A percentile compares a stretch with the other conserved stretches of the same genome.
Evolutionary conservation across 805 yeast genomes (phyloP).

Genomic region (Candida morakotiae): DNA sequence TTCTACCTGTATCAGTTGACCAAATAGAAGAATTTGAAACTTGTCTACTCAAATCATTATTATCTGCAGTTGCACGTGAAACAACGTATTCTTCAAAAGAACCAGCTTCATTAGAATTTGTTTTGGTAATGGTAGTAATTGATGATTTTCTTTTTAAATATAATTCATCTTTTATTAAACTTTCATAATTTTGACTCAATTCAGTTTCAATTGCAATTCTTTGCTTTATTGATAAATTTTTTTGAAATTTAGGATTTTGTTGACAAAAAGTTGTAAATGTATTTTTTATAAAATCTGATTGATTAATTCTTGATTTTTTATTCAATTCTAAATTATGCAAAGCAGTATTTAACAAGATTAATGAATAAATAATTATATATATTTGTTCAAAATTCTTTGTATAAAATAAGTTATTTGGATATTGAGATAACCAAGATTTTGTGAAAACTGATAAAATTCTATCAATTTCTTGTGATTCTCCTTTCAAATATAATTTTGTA

Average conservation of each 20-base stretch:
- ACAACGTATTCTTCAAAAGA: neutral
- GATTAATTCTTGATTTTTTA: constrained; percentile 35
- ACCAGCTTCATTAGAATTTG: constrained; percentile 5
- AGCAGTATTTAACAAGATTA: constrained; percentile 73
- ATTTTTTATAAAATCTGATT: constrained; percentile 38
- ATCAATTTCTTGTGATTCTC: constrained; percentile 81
- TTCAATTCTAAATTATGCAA: constrained; percentile 51
- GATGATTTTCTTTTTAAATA: constrained; percentile 24
- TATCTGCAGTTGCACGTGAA: neutral
- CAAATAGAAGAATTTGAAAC: constrained; percentile 30
- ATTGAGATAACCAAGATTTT: constrained; percentile 53
- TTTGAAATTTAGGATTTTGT: constrained; percentile 20
- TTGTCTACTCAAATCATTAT: constrained; percentile 19
- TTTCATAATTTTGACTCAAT: constrained; percentile 42
- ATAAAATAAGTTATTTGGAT: constrained; percentile 45
- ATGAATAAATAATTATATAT: constrained; percentile 67
- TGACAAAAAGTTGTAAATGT: constrained; percentile 39
- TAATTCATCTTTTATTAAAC: constrained; percentile 34
- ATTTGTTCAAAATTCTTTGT: constrained; percentile 50
- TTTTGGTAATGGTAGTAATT: too few relatives aligned
- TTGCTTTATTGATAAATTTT: constrained; percentile 31
- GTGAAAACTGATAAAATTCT: constrained; percentile 67
- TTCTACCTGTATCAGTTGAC: constrained; percentile 29
- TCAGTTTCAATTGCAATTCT: constrained; percentile 43
- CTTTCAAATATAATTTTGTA: constrained; percentile 64